Base-by-base conservation (phyloP, 345 rosid species). In the Salix udensis region DNA sequence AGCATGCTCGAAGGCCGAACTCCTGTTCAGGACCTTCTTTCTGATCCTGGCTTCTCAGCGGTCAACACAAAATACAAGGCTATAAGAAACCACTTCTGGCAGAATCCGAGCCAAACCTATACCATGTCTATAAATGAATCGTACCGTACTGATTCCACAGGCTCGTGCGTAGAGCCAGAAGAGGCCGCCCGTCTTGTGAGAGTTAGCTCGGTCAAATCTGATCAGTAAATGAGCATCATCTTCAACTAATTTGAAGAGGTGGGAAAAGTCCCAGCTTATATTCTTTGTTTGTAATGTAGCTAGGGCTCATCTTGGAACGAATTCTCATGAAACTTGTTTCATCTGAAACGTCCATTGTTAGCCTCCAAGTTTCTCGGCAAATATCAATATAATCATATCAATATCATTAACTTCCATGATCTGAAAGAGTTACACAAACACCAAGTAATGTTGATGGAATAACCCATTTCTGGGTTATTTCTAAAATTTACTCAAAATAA, bases 1-100 rank as follows among this genome's bases (percentile, higher is more conserved):
- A 92, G 96, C 83, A 89, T 94, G 85, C 86, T 94, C 15, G 92
- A 91, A 68, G 96, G 96, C 70, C 82, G 79, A 85, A 92, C 96
- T 7, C 87, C 87, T 0, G 80, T 94, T 79, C 90, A 89, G 82
- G 94, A 94, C 67, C 81, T 89, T 69, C 86, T 92, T 66, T 89
- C 96, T 1, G 94, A 90, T 84, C 88, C 89, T 0, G 93, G 97
- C 58, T 88, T 89, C 77, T 85, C 91, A 11, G 82, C 91, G 44
- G 82, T 81, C n/a, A 87, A 87, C 71, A 70, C 92, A 0, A 94
- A 94, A 84, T 85, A 85, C 68, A 85, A 81, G 87, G 86, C 96
- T 26, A 76, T 89, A 60, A 88, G 96, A 78, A 91, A 83, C 72
- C 96, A 91, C 85, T 91, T 91, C 84, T 94, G 97, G 97, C 94